Base-by-base conservation (phyloP, 2,329 filamentous ascomycete species). In the Paraconiothyrium sp. region DNA sequence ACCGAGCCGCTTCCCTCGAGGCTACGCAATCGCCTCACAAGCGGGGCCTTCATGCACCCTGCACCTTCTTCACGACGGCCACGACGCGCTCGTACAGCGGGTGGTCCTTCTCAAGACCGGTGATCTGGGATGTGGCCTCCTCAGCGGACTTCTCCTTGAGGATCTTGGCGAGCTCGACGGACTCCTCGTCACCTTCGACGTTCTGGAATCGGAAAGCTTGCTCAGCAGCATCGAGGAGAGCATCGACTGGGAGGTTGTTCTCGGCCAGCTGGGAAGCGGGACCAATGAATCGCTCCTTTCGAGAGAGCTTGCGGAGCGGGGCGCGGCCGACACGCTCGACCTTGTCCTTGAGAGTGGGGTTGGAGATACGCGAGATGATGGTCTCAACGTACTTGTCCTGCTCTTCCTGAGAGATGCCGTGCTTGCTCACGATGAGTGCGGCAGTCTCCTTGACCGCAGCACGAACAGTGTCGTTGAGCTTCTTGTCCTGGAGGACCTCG, bases 191-290 rank as follows among this genome's bases (percentile, higher is more conserved):
- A 13, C 89, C 93, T 71, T 94, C 88, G 59, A 97, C 91, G 72
- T 97, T 92, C 83, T 97, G 94, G 89, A 98, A 99, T 66, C 91
- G 92, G 79, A 99, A 90, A 7, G 92, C 90, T 89, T 94, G 93
- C 84, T 98, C 94, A 49, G 95, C 88, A 22, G 92, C 92, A 61
- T 90, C 90, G 57, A 98, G 84, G 34, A 99, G 86, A 57, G 87
- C 89, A 60, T 89, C 85, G 78, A 90, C 90, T 70, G 88, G 86
- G 80, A 92, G 85, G 61, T 88, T 93, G 62, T 86, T 85, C 84
- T 97, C 93, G 49, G 93, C 93, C 20, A 99, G 88, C 81, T 97
- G 91, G 10, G 92, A 88, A 49, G 95, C 94, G 5, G 95, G 95
- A 49, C 92, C 93, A 71, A 99, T 90, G 84, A 99, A 97, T 48